phyloP scores from a whole-genome alignment of 2,329 filamentous ascomycete genomes.

The Penicillium sp. region DNA sequence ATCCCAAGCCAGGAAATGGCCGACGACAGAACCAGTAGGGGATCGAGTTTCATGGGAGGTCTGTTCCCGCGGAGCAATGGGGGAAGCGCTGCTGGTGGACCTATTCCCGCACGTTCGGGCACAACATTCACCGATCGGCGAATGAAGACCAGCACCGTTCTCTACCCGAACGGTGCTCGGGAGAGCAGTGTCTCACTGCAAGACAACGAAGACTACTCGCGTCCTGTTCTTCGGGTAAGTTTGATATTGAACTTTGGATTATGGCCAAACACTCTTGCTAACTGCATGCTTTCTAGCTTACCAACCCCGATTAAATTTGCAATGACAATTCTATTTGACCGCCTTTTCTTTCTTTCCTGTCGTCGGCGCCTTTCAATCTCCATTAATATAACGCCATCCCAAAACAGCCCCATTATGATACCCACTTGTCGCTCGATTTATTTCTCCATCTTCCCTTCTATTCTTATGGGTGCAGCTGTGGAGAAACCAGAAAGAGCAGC shows the following conservation, averaged over 20 bases:
- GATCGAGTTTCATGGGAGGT: slow-evolving; percentile 37
- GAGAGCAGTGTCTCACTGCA: slow-evolving; percentile 48
- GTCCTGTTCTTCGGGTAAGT: slow-evolving; percentile 46
- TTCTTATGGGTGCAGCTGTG: slow-evolving; percentile 13
- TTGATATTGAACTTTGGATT: background rate
- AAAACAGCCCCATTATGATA: slow-evolving; percentile 42
- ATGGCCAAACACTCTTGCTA: slow-evolving; percentile 10
- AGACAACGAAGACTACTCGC: slow-evolving; percentile 51
- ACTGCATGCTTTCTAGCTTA: slow-evolving; percentile 27
- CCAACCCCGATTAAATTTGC: slow-evolving; percentile 36
- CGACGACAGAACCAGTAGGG: slow-evolving; percentile 35
- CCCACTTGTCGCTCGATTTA: slow-evolving; percentile 35
- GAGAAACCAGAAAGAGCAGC: background rate
- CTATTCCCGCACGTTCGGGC: slow-evolving; percentile 23
- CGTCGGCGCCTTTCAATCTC: slow-evolving; percentile 19
- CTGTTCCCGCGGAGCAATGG: slow-evolving; percentile 31
- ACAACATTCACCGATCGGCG: slow-evolving; percentile 46
- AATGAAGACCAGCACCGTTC: slow-evolving; percentile 44
- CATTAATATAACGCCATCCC: slow-evolving; percentile 31
- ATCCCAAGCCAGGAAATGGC: slow-evolving; percentile 33
- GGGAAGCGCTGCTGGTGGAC: slow-evolving; percentile 11
- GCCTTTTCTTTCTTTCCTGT: slow-evolving; percentile 13
- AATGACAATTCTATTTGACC: slow-evolving; percentile 12
- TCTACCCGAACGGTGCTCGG: slow-evolving; percentile 44
- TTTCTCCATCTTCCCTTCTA: slow-evolving; percentile 22